A percentile compares a stretch with the other conserved stretches of the same genome.
phyloP scores from a whole-genome alignment of 208 protist species.

The Trypanosoma rangeli region DNA sequence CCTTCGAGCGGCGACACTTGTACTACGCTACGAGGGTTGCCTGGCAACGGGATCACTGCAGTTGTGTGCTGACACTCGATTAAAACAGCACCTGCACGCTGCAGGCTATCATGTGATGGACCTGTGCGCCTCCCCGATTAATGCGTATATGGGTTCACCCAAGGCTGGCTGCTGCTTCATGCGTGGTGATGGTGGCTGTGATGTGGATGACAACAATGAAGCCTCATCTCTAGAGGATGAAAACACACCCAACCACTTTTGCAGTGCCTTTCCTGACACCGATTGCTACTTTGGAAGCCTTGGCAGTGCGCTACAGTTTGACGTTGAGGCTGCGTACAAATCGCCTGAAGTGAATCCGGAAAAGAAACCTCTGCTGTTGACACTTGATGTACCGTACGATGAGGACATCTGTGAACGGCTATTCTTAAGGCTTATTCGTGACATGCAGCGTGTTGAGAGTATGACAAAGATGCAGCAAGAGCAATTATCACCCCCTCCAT shows the following conservation, averaged over 20 bases:
- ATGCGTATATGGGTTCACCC: conserved; percentile 81
- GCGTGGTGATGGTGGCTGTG: neutral
- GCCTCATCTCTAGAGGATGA: conserved; percentile 26
- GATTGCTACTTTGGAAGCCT: conserved; percentile 86
- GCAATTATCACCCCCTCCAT: neutral
- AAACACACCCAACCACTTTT: conserved; percentile 74
- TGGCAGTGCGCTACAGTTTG: conserved; percentile 77
- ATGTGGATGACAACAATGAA: neutral
- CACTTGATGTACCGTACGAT: conserved; percentile 87
- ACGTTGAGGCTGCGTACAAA: conserved; percentile 38
- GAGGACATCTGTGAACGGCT: conserved; percentile 87
- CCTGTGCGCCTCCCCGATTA: conserved; percentile 87
- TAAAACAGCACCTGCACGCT: conserved; percentile 84
- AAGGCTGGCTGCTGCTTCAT: conserved; percentile 9
- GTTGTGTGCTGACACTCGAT: conserved; percentile 78
- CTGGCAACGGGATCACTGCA: conserved; percentile 82
- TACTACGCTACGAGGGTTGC: conserved; percentile 75
- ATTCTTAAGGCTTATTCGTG: conserved; percentile 71
- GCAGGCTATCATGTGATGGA: conserved; percentile 83
- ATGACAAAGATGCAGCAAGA: neutral
- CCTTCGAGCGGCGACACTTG: conserved; percentile 64
- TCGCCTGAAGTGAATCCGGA: conserved; percentile 37
- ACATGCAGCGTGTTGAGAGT: conserved; percentile 40
- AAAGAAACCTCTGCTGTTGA: conserved; percentile 63
- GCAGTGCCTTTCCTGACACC: conserved; percentile 84